Evolutionary conservation across 2,329 filamentous ascomycete genomes (phyloP).

Genomic region (Penicillium sp.): DNA sequence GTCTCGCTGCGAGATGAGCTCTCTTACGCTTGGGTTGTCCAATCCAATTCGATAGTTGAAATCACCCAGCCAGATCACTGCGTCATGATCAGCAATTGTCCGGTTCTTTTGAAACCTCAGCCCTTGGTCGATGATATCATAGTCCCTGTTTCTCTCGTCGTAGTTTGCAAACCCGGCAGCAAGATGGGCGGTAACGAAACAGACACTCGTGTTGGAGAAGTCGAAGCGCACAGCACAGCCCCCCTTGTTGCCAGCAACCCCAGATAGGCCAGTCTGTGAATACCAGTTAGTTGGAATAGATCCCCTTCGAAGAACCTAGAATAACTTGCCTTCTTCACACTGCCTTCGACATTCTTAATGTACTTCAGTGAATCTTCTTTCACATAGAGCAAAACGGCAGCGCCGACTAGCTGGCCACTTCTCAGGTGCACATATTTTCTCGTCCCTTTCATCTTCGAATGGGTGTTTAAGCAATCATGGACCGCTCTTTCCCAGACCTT

Average conservation of each 20-base stretch:
- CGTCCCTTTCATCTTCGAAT: slow-evolving; percentile 61
- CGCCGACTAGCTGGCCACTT: slow-evolving; percentile 91
- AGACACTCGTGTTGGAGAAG: slow-evolving; percentile 86
- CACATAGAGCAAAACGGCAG: slow-evolving; percentile 88
- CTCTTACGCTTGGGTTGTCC: slow-evolving; percentile 70
- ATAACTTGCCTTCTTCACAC: slow-evolving; percentile 71
- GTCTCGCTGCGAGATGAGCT: slow-evolving; percentile 68
- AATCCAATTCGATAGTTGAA: slow-evolving; percentile 98
- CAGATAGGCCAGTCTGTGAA: slow-evolving; percentile 75
- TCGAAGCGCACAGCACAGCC: slow-evolving; percentile 95
- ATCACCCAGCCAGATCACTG: slow-evolving; percentile 92
- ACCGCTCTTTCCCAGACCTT: slow-evolving; percentile 85
- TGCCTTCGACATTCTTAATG: slow-evolving; percentile 96
- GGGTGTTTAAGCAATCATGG: slow-evolving; percentile 69
- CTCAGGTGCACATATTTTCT: slow-evolving; percentile 85
- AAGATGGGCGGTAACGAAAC: slow-evolving; percentile 93
- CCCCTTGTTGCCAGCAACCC: slow-evolving; percentile 97
- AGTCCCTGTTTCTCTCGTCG: slow-evolving; percentile 92
- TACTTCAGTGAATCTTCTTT: slow-evolving; percentile 70
- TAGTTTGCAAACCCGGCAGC: slow-evolving; percentile 96
- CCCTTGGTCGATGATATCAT: slow-evolving; percentile 81
- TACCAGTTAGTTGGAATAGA: slow-evolving; percentile 14
- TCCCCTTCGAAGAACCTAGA: background rate
- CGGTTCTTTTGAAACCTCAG: slow-evolving; percentile 87
- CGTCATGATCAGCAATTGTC: slow-evolving; percentile 85